Conservation (phyloP, 306 rosid genomes). For the Cucumis cinereus region DNA sequence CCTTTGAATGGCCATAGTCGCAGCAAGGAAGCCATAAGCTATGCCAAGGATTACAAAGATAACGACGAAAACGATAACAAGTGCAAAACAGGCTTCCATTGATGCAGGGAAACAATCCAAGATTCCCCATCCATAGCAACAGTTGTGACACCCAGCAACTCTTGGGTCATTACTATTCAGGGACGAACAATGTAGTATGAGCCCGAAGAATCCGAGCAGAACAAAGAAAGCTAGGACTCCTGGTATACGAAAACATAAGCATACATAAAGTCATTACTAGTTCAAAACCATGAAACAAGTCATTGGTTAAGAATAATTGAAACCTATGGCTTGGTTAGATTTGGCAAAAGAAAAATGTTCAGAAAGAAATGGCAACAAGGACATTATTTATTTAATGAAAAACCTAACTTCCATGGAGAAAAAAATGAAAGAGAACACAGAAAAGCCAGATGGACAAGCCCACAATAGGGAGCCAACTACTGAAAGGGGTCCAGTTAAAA, state of each 20-base stretch:
- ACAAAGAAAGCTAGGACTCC: conserved; percentile 95
- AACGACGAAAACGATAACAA: conserved; percentile 79
- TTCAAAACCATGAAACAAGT: not conserved
- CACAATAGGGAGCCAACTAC: not conserved
- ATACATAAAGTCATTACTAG: not conserved
- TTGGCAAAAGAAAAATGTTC: not conserved
- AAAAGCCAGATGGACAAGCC: not conserved
- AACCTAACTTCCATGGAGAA: not conserved
- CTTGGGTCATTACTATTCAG: conserved; percentile 77
- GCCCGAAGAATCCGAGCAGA: conserved; percentile 90
- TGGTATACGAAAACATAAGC: conserved; percentile 15
- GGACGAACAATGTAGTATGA: conserved; percentile 87
- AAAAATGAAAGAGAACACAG: not conserved
- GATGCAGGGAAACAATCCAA: conserved; percentile 99
- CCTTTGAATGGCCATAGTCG: conserved; percentile 96
- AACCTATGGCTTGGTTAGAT: not conserved
- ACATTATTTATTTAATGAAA: not conserved
- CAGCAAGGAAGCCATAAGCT: conserved; percentile 93
- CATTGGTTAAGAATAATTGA: not conserved
- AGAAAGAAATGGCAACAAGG: not conserved
- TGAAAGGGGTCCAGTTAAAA: not conserved
- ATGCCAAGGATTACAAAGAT: conserved; percentile 97
- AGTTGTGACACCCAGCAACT: conserved; percentile 97
- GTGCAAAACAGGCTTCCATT: conserved; percentile 96
- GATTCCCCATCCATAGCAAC: conserved; percentile 99